A percentile compares a stretch with the other conserved stretches of the same genome.
These are phyloP conservation scores for Periconia macrospinosa DNA, from an alignment of 2,329 filamentous ascomycete species.

Conservation along the genomic window DNA sequence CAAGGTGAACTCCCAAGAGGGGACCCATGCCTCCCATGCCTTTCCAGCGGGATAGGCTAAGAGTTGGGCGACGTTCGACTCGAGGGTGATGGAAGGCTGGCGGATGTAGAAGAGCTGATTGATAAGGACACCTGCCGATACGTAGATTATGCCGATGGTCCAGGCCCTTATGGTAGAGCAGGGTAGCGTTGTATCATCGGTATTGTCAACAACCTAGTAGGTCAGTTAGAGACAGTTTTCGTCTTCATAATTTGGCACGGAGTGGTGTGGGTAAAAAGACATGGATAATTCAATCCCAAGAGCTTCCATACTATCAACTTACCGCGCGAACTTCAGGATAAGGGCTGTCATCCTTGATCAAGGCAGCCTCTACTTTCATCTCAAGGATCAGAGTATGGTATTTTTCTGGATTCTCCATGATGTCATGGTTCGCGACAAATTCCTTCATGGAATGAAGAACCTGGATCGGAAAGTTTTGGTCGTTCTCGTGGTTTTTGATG, in stretches of 20 bases:
- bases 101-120: conserved; percentile 10
- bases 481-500: conserved; percentile 47
- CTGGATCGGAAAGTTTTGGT: conserved; percentile 52
- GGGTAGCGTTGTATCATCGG: conserved; percentile 22
- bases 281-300: too few species aligned
- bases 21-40: conserved; percentile 59
- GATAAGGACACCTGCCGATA: conserved; percentile 32
- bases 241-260: too few species aligned
- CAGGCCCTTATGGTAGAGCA: conserved; percentile 11
- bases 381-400: conserved; percentile 51
- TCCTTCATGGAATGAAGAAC: conserved; percentile 46
- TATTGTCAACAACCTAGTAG: conserved; percentile 6
- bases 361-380: conserved; percentile 59
- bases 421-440: conserved; percentile 50
- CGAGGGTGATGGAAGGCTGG: conserved; percentile 5
- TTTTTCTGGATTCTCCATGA: conserved; percentile 32
- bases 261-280: too few species aligned
- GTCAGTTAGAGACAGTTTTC: not conserved
- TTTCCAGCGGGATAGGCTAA: conserved; percentile 39
- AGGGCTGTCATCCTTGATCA: conserved; percentile 48
- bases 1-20: conserved; percentile 55
- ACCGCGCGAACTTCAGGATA: conserved; percentile 17
- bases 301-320: not conserved
- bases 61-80: conserved; percentile 7
- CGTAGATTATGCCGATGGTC: conserved; percentile 8